Evolutionary conservation across 257 asterid genomes (phyloP).

Genomic region (Eucommia ulmoides): DNA sequence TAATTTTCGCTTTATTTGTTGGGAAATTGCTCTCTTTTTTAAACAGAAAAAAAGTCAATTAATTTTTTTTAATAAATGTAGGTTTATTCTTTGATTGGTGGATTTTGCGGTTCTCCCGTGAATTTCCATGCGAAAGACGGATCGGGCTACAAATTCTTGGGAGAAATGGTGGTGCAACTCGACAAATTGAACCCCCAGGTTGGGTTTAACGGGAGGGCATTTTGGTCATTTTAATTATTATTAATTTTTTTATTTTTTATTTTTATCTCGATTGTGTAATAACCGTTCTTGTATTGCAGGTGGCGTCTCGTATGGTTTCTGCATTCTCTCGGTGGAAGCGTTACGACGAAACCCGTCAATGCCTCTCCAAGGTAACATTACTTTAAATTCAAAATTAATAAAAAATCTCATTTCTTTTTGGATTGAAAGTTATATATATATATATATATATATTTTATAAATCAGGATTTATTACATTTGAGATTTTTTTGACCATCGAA

Average conservation of each 20-base stretch:
- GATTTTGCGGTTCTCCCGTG: constrained; percentile 60
- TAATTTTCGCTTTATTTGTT: too few species aligned
- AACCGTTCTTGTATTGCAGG: constrained; percentile 21
- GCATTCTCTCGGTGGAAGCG: constrained; percentile 95
- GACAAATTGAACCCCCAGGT: constrained; percentile 90
- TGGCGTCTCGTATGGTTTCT: constrained; percentile 88
- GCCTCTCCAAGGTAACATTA: constrained; percentile 53
- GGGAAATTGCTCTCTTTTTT: not conserved
- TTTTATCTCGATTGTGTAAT: not conserved
- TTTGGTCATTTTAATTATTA: too few species aligned
- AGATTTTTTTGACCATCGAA: too few species aligned
- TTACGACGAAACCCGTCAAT: constrained; percentile 68
- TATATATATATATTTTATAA: too few species aligned
- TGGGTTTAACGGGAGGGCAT: too few species aligned
- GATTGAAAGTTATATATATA: too few species aligned
- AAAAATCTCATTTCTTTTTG: too few species aligned
- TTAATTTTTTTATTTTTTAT: constrained; percentile 3
- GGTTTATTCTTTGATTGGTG: constrained; percentile 71
- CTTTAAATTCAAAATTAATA: too few species aligned
- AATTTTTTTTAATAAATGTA: constrained; percentile 11
- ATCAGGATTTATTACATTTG: too few species aligned
- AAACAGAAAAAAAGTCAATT: not conserved
- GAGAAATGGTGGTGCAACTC: constrained; percentile 61
- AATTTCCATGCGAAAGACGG: constrained; percentile 70
- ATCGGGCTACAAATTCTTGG: constrained; percentile 70